A percentile compares a stretch with the other conserved stretches of the same genome.
phyloP scores from a whole-genome alignment of 768 basidiomycete species.

The Peribolospora kevripleyi region DNA sequence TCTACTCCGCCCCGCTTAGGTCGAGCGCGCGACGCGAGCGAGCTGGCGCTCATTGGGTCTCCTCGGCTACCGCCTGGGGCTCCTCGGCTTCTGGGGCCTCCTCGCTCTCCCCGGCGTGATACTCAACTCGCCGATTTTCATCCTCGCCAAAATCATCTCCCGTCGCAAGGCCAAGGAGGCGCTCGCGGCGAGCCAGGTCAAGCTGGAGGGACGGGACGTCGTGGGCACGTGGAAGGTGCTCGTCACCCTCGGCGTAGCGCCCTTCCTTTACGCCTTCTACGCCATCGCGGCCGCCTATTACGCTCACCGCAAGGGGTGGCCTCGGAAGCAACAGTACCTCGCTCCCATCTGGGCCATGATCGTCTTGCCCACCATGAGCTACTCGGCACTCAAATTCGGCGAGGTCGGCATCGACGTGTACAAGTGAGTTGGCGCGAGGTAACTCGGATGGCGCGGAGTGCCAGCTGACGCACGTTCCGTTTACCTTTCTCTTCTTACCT shows the following conservation, averaged over 20 bases:
- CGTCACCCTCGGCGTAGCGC: conserved; percentile 72
- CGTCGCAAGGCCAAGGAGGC: conserved; percentile 80
- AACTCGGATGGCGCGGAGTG: neutral
- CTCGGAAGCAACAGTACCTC: conserved; percentile 38
- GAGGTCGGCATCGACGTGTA: conserved; percentile 94
- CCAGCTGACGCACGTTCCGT: too few species aligned
- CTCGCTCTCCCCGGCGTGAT: conserved; percentile 76
- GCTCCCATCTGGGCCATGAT: conserved; percentile 55
- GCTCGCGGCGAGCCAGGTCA: conserved; percentile 79
- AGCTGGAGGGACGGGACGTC: conserved; percentile 89
- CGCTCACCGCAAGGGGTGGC: conserved; percentile 39
- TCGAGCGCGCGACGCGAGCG: conserved; percentile 63
- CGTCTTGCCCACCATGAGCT: conserved; percentile 64
- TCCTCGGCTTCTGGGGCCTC: conserved; percentile 55
- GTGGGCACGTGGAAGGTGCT: conserved; percentile 93
- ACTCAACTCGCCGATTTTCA: conserved; percentile 78
- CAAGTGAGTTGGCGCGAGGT: conserved; percentile 34
- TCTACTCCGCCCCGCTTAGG: conserved; percentile 23
- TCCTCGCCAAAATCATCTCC: conserved; percentile 69
- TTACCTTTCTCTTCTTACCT: neutral
- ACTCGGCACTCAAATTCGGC: conserved; percentile 84
- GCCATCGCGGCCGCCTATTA: conserved; percentile 51
- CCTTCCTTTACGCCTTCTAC: conserved; percentile 61
- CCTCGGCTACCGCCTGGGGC: conserved; percentile 51
- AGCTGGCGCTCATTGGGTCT: conserved; percentile 54